Evolutionary conservation across 192 early-diverging fungal genomes (phyloP), one percentile per base, ranked within the genome.

Genomic region (Coemansia sp.): DNA sequence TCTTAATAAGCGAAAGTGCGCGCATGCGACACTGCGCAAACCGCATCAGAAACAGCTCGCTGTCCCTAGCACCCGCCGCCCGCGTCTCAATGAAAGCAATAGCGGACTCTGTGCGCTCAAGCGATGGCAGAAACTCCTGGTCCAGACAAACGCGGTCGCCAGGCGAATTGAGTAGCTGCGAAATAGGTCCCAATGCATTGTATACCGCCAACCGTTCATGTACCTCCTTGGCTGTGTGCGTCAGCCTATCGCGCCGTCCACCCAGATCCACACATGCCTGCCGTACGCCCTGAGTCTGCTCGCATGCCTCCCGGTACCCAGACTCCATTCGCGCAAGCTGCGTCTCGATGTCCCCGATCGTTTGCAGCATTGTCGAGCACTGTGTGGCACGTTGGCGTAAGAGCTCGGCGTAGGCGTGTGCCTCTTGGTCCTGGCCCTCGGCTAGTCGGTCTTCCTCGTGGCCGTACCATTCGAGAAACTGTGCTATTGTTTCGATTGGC

Each of bases 381-480:
- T 57, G 57, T 0, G 15, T 40, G 8, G 36, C 48, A 13, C 62
- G 68, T 30, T 4, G 31, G 41, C 53, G 63, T 27, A 67, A 34
- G 20, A 19, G 60, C 42, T 55, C 67, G 17, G 82, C 91, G 85
- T 86, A 84, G 57, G 95, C 94, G 3, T 87, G 80, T 62, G 92
- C 91, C 62, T 94, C 93, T 62, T 91, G 91, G 59, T 91, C 93
- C 56, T 88, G 81, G 2, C 58, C 72, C 15, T 66, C 65, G 54
- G 94, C 92, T 87, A 96, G 89, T 41, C 90, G 85, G 31, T 76
- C 65, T 68, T 97, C 93, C 6, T 91, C 85, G 11, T 56, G 63
- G 17, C 90, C 82, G 77, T 95, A 96, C 97, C 97, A 99, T 61
- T 92, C 88, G 57, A 97, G 86, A 59, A 99, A 99, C 81, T 98